Conservation (phyloP, 305 asterid species). For the Caryopteris hybrid region DNA sequence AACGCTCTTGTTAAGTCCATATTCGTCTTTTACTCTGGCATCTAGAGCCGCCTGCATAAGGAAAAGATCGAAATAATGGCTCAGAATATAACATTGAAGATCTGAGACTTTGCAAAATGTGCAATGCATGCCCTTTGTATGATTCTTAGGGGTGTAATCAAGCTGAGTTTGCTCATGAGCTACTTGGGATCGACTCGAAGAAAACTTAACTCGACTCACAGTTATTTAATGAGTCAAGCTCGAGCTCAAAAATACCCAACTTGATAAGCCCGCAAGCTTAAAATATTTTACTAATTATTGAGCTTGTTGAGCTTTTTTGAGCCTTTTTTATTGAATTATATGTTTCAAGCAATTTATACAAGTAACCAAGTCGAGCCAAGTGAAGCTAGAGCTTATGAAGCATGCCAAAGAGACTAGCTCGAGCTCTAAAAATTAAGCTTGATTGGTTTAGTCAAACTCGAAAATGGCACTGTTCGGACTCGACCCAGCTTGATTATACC, state of each 20-base stretch:
- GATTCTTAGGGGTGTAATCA: background rate
- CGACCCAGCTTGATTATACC: background rate
- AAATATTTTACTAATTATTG: no score
- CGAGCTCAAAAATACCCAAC: background rate
- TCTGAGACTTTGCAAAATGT: background rate
- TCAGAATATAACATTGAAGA: background rate
- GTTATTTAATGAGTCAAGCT: no score
- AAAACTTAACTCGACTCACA: background rate
- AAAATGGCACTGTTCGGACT: background rate
- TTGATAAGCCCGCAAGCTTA: background rate
- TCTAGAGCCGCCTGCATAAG: conserved; percentile 53
- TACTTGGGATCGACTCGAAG: background rate
- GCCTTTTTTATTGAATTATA: background rate
- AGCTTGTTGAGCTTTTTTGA: no score
- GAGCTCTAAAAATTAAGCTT: background rate
- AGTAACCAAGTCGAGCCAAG: background rate
- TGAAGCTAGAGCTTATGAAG: no score
- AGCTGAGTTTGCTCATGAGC: background rate
- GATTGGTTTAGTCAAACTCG: background rate
- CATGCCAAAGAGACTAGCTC: background rate
- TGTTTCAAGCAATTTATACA: background rate
- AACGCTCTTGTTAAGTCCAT: conserved; percentile 70
- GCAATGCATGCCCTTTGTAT: background rate
- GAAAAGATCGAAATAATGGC: background rate
- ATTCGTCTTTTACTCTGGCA: conserved; percentile 45